phyloP scores from a whole-genome alignment of 768 basidiomycete genomes.

The Cyclocybe cylindracea region DNA sequence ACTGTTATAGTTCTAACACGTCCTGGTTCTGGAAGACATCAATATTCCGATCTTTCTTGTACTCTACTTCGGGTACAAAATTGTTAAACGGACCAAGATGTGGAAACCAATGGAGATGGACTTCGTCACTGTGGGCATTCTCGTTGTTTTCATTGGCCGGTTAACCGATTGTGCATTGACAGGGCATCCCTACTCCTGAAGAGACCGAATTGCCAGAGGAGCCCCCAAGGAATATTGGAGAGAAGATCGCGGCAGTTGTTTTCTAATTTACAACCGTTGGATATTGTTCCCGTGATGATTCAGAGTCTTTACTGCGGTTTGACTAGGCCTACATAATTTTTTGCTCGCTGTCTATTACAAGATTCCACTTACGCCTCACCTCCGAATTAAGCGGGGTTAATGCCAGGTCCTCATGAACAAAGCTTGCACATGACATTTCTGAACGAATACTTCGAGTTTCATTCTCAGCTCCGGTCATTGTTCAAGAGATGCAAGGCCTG shows the following conservation, averaged over 20 bases:
- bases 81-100: slow-evolving; percentile 37
- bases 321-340: neutral
- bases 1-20: neutral
- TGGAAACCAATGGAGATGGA: slow-evolving; percentile 71
- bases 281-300: neutral
- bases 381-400: too few relatives aligned
- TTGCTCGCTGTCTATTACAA: too few relatives aligned
- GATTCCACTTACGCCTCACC: too few relatives aligned
- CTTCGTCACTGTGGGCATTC: slow-evolving; percentile 56
- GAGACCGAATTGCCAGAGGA: slow-evolving; percentile 62
- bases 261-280: slow-evolving; percentile 41
- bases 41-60: slow-evolving; percentile 47
- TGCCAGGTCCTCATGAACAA: too few relatives aligned
- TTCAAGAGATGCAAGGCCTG: too few relatives aligned
- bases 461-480: too few relatives aligned
- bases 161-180: neutral
- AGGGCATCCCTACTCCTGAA: slow-evolving; percentile 70
- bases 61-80: slow-evolving; percentile 48
- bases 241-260: slow-evolving; percentile 49
- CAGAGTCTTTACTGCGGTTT: neutral
- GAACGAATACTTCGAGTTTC: too few relatives aligned
- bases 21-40: slow-evolving; percentile 31
- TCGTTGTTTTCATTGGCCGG: neutral
- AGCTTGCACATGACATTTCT: too few relatives aligned
- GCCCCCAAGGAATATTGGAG: slow-evolving; percentile 49